These are phyloP conservation scores for Dimocarpus longan DNA, from an alignment of 345 rosid genomes.

Conservation along the genomic window DNA sequence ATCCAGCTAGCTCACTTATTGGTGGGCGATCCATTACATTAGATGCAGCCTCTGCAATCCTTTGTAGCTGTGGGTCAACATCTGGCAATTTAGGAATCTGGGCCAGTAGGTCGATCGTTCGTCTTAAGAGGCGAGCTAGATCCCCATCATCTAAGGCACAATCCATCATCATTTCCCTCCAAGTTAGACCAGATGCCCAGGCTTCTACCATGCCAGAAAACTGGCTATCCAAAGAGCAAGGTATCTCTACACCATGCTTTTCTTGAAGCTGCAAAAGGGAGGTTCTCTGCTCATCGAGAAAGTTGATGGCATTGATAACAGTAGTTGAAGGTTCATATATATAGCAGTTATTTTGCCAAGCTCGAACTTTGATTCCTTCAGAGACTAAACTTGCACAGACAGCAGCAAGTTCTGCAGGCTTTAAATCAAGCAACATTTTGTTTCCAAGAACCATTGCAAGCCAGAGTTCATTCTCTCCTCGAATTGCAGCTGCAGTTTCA, in stretches of 20 bases:
- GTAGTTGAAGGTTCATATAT: conserved; percentile 74
- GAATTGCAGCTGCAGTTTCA: conserved; percentile 91
- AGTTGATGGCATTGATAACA: conserved; percentile 49
- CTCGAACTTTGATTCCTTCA: conserved; percentile 87
- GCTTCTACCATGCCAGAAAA: conserved; percentile 99
- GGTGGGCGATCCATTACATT: conserved; percentile 93
- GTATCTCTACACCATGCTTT: conserved; percentile 72
- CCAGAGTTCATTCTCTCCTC: conserved; percentile 98
- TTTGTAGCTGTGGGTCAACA: conserved; percentile 63
- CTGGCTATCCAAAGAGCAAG: conserved; percentile 79
- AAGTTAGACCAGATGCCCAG: conserved; percentile 93
- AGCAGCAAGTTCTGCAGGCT: conserved; percentile 87
- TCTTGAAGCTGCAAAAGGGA: conserved; percentile 68
- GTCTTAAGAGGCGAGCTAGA: conserved; percentile 79
- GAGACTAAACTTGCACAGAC: conserved; percentile 80
- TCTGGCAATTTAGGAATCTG: conserved; percentile 96
- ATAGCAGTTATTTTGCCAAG: conserved; percentile 64
- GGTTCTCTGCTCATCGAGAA: conserved; percentile 67
- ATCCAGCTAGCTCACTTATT: conserved; percentile 87
- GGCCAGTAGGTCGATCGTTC: conserved; percentile 80
- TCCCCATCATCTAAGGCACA: conserved; percentile 98
- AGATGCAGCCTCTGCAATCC: conserved; percentile 62
- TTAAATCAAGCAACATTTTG: conserved; percentile 61
- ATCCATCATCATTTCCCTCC: conserved; percentile 97
- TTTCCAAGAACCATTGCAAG: conserved; percentile 86